phyloP scores from a whole-genome alignment of 192 early-diverging fungal genomes.

The Podila epicladia region DNA sequence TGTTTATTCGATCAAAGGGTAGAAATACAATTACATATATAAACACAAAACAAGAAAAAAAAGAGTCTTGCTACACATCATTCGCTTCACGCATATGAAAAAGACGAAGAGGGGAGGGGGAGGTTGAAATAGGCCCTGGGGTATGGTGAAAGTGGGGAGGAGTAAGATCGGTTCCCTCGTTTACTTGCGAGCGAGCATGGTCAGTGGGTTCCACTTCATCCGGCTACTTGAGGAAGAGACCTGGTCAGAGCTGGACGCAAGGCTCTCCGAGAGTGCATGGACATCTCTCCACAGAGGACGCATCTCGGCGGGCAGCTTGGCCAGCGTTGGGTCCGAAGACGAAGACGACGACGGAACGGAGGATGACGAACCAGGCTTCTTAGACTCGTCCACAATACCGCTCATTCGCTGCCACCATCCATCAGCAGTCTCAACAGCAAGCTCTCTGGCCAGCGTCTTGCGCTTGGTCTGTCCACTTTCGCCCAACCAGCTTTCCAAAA shows the following conservation, averaged over 20 bases:
- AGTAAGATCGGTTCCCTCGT: background rate
- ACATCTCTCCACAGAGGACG: constrained; percentile 30
- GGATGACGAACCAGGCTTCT: background rate
- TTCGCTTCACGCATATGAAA: constrained; percentile 6
- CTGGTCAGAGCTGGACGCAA: constrained; percentile 23
- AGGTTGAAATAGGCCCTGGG: background rate
- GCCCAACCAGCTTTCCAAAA: constrained; percentile 42
- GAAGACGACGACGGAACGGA: background rate
- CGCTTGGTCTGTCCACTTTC: constrained; percentile 30
- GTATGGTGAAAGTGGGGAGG: background rate
- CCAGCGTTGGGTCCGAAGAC: background rate
- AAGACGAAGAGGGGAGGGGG: background rate
- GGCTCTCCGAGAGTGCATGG: constrained; percentile 12
- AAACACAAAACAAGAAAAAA: background rate
- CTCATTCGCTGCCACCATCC: constrained; percentile 46
- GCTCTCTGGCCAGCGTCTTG: constrained; percentile 26
- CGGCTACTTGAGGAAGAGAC: constrained; percentile 14
- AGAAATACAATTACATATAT: background rate
- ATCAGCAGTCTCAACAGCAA: constrained; percentile 8
- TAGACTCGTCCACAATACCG: constrained; percentile 20
- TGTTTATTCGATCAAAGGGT: background rate
- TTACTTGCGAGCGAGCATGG: constrained; percentile 38
- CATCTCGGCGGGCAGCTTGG: constrained; percentile 29
- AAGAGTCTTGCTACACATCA: background rate
- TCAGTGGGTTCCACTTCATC: constrained; percentile 32